Evolutionary conservation across 163 green algal genomes (phyloP).

Genomic region (Chloromonas sp.): DNA sequence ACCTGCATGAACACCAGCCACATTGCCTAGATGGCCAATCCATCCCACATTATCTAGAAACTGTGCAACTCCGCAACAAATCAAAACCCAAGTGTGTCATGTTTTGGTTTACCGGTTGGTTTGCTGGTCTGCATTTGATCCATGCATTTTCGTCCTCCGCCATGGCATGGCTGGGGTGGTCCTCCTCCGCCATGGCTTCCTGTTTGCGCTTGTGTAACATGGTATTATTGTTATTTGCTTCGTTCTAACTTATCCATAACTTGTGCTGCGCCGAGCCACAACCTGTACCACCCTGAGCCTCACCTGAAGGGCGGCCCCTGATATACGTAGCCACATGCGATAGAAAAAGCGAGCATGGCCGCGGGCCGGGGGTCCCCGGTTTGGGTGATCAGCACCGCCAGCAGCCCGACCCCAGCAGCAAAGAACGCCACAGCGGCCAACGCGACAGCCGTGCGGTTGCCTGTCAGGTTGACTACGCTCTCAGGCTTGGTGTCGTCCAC

Average conservation of each 20-base stretch:
- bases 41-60: neutral
- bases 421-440: slow-evolving; percentile 24
- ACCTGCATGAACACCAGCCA: slow-evolving; percentile 38
- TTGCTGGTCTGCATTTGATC: neutral
- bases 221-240: too few relatives aligned
- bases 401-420: slow-evolving; percentile 19
- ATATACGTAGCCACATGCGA: slow-evolving; percentile 92
- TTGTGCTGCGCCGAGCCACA: too few relatives aligned
- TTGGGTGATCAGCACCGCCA: slow-evolving; percentile 25
- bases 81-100: too few relatives aligned
- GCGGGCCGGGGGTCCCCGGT: slow-evolving; percentile 45
- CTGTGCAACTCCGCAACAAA: too few relatives aligned
- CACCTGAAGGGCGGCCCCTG: slow-evolving; percentile 88
- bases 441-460: slow-evolving; percentile 23
- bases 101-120: too few relatives aligned
- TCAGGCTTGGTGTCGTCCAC: slow-evolving; percentile 89
- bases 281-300: neutral
- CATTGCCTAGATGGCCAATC: neutral
- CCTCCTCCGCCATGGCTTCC: too few relatives aligned
- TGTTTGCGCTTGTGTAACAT: too few relatives aligned
- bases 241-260: too few relatives aligned
- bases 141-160: neutral
- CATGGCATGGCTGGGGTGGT: too few relatives aligned
- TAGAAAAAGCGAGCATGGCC: slow-evolving; percentile 65
- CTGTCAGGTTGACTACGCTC: slow-evolving; percentile 87